phyloP scores from a whole-genome alignment of 139 green algal species.

The Gonium pectorale region DNA sequence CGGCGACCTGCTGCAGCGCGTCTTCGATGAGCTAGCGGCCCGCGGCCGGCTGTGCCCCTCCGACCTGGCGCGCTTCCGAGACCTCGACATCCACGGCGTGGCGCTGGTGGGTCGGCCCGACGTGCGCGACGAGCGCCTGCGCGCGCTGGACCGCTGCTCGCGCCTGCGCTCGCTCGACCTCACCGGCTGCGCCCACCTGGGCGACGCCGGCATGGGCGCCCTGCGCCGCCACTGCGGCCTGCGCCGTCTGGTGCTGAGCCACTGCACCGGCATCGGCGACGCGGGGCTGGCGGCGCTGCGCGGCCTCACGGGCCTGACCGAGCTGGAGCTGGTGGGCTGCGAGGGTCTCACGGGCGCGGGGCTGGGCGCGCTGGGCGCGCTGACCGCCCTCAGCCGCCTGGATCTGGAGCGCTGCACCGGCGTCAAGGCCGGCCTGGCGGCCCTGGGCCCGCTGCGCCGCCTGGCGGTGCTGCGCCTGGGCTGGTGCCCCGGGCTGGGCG shows the following conservation, averaged over 20 bases:
- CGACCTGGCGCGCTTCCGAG: conserved; percentile 10
- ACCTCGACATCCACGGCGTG: conserved; percentile 28
- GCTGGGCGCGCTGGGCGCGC: not conserved
- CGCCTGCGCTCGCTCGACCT: conserved; percentile 32
- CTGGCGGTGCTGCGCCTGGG: conserved; percentile 22
- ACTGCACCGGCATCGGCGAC: conserved; percentile 14
- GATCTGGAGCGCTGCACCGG: conserved; percentile 27
- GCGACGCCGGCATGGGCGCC: not conserved
- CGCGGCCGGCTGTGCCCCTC: not conserved
- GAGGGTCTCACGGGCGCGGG: conserved; percentile 27
- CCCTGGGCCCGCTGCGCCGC: not conserved
- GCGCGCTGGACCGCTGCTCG: conserved; percentile 31
- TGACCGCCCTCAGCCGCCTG: not conserved
- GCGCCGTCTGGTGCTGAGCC: conserved; percentile 12
- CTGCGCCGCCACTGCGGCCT: conserved; percentile 22
- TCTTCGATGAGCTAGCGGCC: conserved; percentile 38
- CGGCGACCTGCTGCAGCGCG: conserved; percentile 29
- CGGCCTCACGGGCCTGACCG: conserved; percentile 1
- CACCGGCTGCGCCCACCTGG: conserved; percentile 20
- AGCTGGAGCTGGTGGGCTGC: conserved; percentile 39
- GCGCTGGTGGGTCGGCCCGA: conserved; percentile 26
- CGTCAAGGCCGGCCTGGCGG: conserved; percentile 39
- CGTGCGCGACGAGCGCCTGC: conserved; percentile 16
- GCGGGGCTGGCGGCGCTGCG: not conserved
- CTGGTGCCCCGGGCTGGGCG: conserved; percentile 27